Evolutionary conservation across 2,329 filamentous ascomycete species (phyloP), one percentile per base, ranked within the genome.

Genomic region (Talaromyces sp.): DNA sequence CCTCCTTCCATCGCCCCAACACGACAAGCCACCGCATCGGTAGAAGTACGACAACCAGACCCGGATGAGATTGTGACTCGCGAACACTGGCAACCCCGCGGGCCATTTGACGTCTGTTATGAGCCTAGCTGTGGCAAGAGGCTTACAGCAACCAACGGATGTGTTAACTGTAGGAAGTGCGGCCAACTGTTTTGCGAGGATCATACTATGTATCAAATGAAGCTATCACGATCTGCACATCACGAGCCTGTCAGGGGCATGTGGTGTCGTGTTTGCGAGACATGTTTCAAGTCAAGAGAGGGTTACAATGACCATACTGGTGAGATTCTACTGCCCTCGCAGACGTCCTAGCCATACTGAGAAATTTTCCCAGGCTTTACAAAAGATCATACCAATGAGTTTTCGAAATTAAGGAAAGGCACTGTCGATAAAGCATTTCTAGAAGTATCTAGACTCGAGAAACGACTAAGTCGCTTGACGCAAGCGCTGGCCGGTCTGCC

Each of bases 151-250:
- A 83, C 89, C 7, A 92, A 89, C 68, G 91, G 92, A 19, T 92
- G 83, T 68, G 87, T 99, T 68, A 97, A 99, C 73, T 99, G 94
- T 75, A 84, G 94, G 64, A 91, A 92, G 64, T 99, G 94, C 69
- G 94, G 94, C 7, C 88, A 88, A 67, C 78, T 99, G 46, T 99
- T 97, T 72, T 99, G 94, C 75, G 94, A 97, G 70, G 90, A 93
- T 67, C 94, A 99, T 73, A 97, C 94, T 57, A 96, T 99, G 92
- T 99, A 97, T 71, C 93, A 99, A 78, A 97, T 97, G 90, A 97
- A 95, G 79, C 81, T 99, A 11, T 96, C 92, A 9, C 83, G 92
- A 58, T 89, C 92, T 31, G 94, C 94, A 3, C 84, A 88, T 61
- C 91, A 97, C 75, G 94, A 99, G 65, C 93, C 94, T 0, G 85